A percentile compares a stretch with the other conserved stretches of the same genome.
Evolutionary conservation across 2,329 filamentous ascomycete species (phyloP).

Genomic region (Fusarium redolens): DNA sequence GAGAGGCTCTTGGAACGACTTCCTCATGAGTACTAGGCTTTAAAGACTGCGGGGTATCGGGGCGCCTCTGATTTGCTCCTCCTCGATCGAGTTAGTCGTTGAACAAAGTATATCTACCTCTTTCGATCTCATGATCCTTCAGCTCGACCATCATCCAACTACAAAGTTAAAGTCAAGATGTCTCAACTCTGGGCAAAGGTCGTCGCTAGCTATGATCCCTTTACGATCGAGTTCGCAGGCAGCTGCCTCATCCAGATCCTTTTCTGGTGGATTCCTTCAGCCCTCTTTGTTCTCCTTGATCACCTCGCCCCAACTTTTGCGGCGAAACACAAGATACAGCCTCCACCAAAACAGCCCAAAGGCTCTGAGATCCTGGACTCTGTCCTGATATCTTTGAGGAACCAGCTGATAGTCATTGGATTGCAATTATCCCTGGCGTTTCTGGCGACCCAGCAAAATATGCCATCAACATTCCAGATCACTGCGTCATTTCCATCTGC

Average conservation of each 20-base stretch:
- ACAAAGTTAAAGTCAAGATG: neutral
- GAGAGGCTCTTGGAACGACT: neutral
- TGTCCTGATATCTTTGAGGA: conserved; percentile 57
- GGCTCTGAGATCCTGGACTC: conserved; percentile 58
- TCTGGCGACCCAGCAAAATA: conserved; percentile 11
- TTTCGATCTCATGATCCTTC: neutral
- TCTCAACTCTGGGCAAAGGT: conserved; percentile 1
- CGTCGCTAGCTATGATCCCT: neutral
- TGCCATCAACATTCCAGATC: conserved; percentile 53
- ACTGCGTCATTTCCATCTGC: conserved; percentile 51
- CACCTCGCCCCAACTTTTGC: conserved; percentile 59
- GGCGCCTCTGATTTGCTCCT: neutral
- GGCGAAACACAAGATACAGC: conserved; percentile 65
- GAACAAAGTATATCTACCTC: neutral
- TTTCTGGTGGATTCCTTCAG: conserved; percentile 60
- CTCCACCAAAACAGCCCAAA: conserved; percentile 61
- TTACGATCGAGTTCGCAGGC: conserved; percentile 55
- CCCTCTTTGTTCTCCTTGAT: conserved; percentile 58
- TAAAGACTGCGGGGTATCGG: conserved; percentile 2
- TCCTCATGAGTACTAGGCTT: neutral
- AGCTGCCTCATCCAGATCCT: conserved; percentile 54
- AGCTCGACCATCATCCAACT: neutral
- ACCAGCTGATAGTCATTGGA: conserved; percentile 57
- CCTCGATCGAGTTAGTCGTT: conserved; percentile 18
- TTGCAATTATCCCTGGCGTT: conserved; percentile 45